Percentiles rank a stretch among this genome's conserved stretches.
phyloP scores from a whole-genome alignment of 108 stramenopile genomes.

The Cylindrotheca closterium region DNA sequence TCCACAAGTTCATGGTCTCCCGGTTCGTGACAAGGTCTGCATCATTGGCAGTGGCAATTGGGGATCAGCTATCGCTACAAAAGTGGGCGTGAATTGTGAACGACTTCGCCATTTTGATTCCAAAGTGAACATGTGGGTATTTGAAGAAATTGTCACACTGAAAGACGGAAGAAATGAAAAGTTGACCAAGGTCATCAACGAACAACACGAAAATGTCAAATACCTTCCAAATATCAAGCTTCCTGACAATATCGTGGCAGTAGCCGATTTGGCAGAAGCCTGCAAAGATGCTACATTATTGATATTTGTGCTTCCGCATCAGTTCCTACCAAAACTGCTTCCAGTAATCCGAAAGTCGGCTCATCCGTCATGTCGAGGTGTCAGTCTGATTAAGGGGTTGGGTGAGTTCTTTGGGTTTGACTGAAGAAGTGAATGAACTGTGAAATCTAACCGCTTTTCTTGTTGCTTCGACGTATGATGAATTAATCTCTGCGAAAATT shows the following conservation, averaged over 20 bases:
- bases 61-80: conserved; percentile 89
- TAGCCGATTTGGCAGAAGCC: conserved; percentile 80
- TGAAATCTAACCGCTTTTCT: neutral
- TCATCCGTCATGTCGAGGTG: conserved; percentile 78
- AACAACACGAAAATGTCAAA: conserved; percentile 93
- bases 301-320: conserved; percentile 95
- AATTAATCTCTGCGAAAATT: neutral
- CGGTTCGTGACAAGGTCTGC: conserved; percentile 78
- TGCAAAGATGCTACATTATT: conserved; percentile 85
- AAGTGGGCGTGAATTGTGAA: conserved; percentile 79
- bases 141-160: conserved; percentile 68
- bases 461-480: no score
- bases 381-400: conserved; percentile 85
- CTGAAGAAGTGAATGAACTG: neutral
- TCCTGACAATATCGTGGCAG: conserved; percentile 85
- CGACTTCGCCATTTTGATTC: conserved; percentile 68
- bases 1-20: no score
- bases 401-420: conserved; percentile 29
- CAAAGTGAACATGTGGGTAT: conserved; percentile 94
- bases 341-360: conserved; percentile 65
- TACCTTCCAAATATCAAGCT: conserved; percentile 91
- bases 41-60: conserved; percentile 95
- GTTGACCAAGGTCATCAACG: conserved; percentile 91
- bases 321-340: conserved; percentile 80
- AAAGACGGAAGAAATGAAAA: conserved; percentile 32